Evolutionary conservation across 352 stramenopile species (phyloP), one percentile per base, ranked within the genome.

Genomic region (Phytophthora pistaciae): DNA sequence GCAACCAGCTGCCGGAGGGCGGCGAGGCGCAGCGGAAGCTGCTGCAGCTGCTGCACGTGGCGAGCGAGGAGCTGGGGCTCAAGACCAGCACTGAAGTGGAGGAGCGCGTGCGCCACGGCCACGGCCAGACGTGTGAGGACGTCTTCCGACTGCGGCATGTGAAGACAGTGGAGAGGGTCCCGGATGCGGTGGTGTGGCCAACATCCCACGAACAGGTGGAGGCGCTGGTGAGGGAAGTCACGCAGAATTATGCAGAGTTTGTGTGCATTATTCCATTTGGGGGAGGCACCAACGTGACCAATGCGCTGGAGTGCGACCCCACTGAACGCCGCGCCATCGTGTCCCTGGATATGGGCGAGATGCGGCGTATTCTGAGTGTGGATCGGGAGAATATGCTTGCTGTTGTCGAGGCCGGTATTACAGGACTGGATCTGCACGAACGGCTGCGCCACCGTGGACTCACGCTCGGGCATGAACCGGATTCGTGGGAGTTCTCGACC

Each of bases 201-300:
- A 67, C 65, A 14, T 90, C 64, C 23, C 87, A 98, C 68, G 73
- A 82, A 11, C 87, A 98, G 72, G 85, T 98, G 18, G 76, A 93
- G 53, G 42, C 44, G 5, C 64, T 99, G n/a, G 85, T 99, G 46
- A 66, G 78, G 23, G 74, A 92, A 38, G 92, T 93, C 3, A 83
- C 76, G 27, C n/a, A 76, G 23, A 61, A 66, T 2, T 79, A 68
- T 68, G 77, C 66, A 5, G 71, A 91, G 38, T 71, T 77, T 53
- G 88, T 97, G 69, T 98, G 93, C 70, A 67, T 99, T 18, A 98
- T 99, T 65, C 97, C 97, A 0, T 98, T 97, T 83, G 97, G 97
- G 60, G 97, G 97, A 55, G 96, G 96, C 21, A 99, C 96, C 52
- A 98, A 98, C 52, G 87, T 94, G 10, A 90, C 87, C 3, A 91